Percentiles rank a stretch among this genome's conserved stretches.
These are phyloP conservation scores for Fusarium secorum DNA, from an alignment of 2,329 filamentous ascomycete genomes.

Conservation along the genomic window DNA sequence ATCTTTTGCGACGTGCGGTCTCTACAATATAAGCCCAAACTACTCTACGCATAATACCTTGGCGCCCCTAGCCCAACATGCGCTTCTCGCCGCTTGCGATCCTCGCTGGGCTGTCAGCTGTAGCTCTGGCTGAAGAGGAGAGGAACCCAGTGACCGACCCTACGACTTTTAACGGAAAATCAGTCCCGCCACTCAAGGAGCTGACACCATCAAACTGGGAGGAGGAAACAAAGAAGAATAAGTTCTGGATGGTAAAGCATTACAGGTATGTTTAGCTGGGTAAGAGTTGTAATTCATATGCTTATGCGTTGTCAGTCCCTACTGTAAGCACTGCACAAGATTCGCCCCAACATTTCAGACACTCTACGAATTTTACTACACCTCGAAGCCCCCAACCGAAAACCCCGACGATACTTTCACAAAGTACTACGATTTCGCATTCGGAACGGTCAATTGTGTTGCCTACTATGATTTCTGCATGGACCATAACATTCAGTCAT, in stretches of 20 bases:
- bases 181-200: slow-evolving; percentile 70
- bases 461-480: slow-evolving; percentile 81
- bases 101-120: slow-evolving; percentile 53
- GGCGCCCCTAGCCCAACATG: slow-evolving; percentile 40
- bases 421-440: slow-evolving; percentile 87
- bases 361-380: slow-evolving; percentile 93
- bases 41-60: neutral
- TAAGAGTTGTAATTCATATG: neutral
- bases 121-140: slow-evolving; percentile 47
- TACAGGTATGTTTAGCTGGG: slow-evolving; percentile 64
- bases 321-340: slow-evolving; percentile 75
- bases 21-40: neutral
- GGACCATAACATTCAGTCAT: slow-evolving; percentile 71
- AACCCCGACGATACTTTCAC: slow-evolving; percentile 71
- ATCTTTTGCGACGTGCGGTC: neutral
- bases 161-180: slow-evolving; percentile 72
- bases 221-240: slow-evolving; percentile 60
- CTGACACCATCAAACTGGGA: slow-evolving; percentile 66
- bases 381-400: slow-evolving; percentile 73
- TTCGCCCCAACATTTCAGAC: slow-evolving; percentile 91
- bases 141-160: slow-evolving; percentile 44
- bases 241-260: slow-evolving; percentile 67
- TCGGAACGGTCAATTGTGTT: slow-evolving; percentile 85
- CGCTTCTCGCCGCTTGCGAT: slow-evolving; percentile 53
- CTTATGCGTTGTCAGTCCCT: slow-evolving; percentile 55